Percentiles rank a stretch among this genome's conserved stretches.
phyloP scores from a whole-genome alignment of 345 rosid species.

The Murraya koenigii region DNA sequence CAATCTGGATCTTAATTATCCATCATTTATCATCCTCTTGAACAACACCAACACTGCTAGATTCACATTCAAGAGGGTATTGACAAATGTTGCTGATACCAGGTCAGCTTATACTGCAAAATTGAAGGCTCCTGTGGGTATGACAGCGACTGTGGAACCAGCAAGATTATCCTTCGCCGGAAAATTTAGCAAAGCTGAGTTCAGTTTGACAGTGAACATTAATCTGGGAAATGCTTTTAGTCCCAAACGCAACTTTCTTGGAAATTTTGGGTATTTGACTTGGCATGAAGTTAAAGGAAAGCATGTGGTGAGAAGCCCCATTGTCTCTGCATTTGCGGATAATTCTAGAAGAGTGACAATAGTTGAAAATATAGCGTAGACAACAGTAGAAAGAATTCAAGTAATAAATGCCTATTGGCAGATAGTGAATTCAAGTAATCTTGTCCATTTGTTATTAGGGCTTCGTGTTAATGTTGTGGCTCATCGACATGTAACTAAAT shows the following conservation, averaged over 20 bases:
- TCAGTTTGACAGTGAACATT: too few species aligned
- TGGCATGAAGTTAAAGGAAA: background rate
- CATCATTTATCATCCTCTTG: constrained; percentile 46
- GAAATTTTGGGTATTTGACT: constrained; percentile 35
- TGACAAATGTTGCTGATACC: constrained; percentile 8
- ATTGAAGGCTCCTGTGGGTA: constrained; percentile 28
- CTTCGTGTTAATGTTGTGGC: too few species aligned
- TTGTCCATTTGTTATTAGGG: too few species aligned
- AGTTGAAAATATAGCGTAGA: background rate
- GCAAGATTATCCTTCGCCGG: constrained; percentile 22
- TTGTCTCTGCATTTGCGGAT: too few species aligned
- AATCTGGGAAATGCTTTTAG: constrained; percentile 9
- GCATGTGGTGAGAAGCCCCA: background rate
- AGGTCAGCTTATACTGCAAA: constrained; percentile 11
- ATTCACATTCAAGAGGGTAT: constrained; percentile 24
- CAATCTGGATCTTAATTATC: too few species aligned
- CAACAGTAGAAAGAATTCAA: background rate
- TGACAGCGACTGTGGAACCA: constrained; percentile 36
- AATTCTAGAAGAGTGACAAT: too few species aligned
- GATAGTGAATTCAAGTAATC: too few species aligned
- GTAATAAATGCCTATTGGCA: too few species aligned
- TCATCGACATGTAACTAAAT: too few species aligned
- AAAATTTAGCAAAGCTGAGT: too few species aligned
- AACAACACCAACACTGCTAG: constrained; percentile 41
- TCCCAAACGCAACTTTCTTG: constrained; percentile 34